A percentile compares a stretch with the other conserved stretches of the same genome.
phyloP scores from a whole-genome alignment of 192 early-diverging fungal species.

The Allomyces arbusculus region DNA sequence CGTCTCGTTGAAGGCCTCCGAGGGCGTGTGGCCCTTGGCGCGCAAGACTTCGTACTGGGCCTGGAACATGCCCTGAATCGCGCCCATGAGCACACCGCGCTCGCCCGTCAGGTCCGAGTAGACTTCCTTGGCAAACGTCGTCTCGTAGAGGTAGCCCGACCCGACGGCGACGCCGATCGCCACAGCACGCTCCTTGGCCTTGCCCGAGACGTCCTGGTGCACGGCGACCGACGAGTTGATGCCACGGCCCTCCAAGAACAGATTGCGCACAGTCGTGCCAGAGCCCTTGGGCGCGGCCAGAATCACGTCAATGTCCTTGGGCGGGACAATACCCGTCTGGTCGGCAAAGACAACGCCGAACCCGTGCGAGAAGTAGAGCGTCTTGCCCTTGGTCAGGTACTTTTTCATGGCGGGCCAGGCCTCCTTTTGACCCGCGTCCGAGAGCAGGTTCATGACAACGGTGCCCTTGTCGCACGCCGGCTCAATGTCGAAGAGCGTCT shows the following conservation, averaged over 20 bases:
- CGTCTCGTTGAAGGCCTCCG: constrained; percentile 98
- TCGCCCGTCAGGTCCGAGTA: constrained; percentile 91
- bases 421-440: constrained; percentile 87
- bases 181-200: constrained; percentile 80
- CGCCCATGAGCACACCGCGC: constrained; percentile 95
- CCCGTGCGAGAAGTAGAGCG: constrained; percentile 94
- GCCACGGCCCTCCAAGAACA: constrained; percentile 89
- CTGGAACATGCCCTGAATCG: constrained; percentile 86
- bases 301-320: constrained; percentile 84
- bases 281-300: constrained; percentile 94
- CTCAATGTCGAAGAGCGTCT: constrained; percentile 82
- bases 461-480: constrained; percentile 78
- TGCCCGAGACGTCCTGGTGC: constrained; percentile 77
- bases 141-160: constrained; percentile 92
- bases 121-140: constrained; percentile 90
- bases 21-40: constrained; percentile 81
- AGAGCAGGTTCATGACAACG: constrained; percentile 84
- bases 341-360: constrained; percentile 86
- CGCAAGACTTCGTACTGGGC: constrained; percentile 94
- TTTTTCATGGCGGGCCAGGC: constrained; percentile 72
- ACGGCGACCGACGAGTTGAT: constrained; percentile 96
- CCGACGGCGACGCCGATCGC: constrained; percentile 86
- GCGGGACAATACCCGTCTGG: constrained; percentile 73
- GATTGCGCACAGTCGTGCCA: constrained; percentile 79
- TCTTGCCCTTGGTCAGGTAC: constrained; percentile 85